A percentile compares a stretch with the other conserved stretches of the same genome.
Conservation (phyloP, 371 early-diverging fungal genomes). For the Syncephalastrum contaminatum region DNA sequence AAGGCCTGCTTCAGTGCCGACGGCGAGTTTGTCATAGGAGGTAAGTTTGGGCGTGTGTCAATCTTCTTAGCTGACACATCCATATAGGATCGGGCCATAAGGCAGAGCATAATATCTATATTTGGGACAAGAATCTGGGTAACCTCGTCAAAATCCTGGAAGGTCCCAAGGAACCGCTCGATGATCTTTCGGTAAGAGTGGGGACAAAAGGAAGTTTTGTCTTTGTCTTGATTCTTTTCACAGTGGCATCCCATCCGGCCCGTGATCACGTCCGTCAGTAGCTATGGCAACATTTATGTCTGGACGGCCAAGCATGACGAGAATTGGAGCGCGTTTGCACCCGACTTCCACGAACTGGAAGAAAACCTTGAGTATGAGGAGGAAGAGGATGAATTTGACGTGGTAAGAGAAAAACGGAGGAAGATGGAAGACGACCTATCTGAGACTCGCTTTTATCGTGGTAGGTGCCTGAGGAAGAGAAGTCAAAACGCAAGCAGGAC, state of each 20-base stretch:
- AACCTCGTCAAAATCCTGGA: conserved; percentile 88
- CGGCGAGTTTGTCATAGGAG: conserved; percentile 86
- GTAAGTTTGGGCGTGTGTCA: conserved; percentile 11
- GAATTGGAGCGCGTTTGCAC: conserved; percentile 93
- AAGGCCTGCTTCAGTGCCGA: conserved; percentile 80
- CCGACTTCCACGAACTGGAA: conserved; percentile 87
- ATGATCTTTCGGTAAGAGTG: conserved; percentile 74
- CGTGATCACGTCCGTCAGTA: conserved; percentile 80
- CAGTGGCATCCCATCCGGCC: conserved; percentile 91
- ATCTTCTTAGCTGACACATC: conserved; percentile 2
- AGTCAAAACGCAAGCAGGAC: conserved; percentile 44
- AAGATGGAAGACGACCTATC: not conserved
- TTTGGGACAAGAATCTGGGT: conserved; percentile 86
- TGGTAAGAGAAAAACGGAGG: conserved; percentile 32
- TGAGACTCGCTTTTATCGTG: conserved; percentile 5
- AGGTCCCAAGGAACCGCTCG: conserved; percentile 87
- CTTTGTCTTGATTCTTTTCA: not conserved
- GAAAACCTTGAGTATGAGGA: conserved; percentile 92
- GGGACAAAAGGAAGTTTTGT: not conserved
- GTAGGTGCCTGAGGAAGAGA: conserved; percentile 52
- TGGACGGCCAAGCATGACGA: conserved; percentile 87
- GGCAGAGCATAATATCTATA: conserved; percentile 87
- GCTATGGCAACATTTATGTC: conserved; percentile 78
- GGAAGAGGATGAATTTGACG: conserved; percentile 92
- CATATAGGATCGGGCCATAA: conserved; percentile 68